These are phyloP conservation scores for Solanum chmielewskii DNA, from an alignment of 257 asterid species.

Conservation along the genomic window DNA sequence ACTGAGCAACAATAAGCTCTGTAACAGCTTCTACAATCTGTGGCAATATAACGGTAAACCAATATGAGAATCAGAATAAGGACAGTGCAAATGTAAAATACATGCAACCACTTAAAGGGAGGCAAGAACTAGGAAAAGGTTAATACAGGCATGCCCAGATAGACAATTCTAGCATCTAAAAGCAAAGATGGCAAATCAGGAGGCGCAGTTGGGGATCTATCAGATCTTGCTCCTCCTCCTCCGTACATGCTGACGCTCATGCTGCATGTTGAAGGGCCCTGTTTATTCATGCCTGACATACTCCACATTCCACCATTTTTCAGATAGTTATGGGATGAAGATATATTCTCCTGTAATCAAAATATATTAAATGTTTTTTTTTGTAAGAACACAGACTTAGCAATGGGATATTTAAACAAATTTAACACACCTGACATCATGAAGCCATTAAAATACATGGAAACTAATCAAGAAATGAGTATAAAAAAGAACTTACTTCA, in stretches of 20 bases:
- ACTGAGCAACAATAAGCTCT: slow-evolving; percentile 80
- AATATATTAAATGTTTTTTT: neutral
- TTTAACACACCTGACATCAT: neutral
- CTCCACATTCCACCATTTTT: slow-evolving; percentile 72
- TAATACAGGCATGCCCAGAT: slow-evolving; percentile 90
- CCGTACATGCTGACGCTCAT: slow-evolving; percentile 76
- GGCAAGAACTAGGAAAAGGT: slow-evolving; percentile 1
- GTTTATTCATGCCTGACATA: slow-evolving; percentile 35
- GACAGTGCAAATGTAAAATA: neutral
- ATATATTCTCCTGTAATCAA: slow-evolving; percentile 56
- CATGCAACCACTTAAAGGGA: neutral
- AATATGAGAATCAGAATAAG: neutral
- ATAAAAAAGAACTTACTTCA: slow-evolving; percentile 35
- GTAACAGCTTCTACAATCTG: slow-evolving; percentile 92
- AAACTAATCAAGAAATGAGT: neutral
- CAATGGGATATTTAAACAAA: neutral
- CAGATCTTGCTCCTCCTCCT: slow-evolving; percentile 52
- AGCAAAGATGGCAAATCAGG: slow-evolving; percentile 94
- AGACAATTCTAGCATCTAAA: slow-evolving; percentile 86
- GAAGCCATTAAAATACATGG: neutral
- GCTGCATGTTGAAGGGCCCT: slow-evolving; percentile 57
- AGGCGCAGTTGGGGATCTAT: slow-evolving; percentile 71
- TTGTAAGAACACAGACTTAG: neutral
- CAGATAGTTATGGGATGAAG: slow-evolving; percentile 58
- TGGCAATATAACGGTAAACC: slow-evolving; percentile 3